These are phyloP conservation scores for Przewalskia tangutica DNA, from an alignment of 257 asterid genomes.

Conservation along the genomic window DNA sequence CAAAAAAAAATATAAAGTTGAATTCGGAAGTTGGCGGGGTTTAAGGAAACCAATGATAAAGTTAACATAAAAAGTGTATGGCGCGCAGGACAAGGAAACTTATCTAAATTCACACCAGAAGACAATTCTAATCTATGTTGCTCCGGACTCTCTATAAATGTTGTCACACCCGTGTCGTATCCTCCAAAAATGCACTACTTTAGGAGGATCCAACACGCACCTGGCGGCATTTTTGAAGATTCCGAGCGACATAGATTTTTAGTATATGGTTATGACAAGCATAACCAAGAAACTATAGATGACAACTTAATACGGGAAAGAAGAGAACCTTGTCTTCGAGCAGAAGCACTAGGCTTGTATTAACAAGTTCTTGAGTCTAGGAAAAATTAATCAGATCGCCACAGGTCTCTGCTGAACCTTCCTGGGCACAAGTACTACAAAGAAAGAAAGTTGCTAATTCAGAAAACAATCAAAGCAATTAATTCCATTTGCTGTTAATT, in stretches of 20 bases:
- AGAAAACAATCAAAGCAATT: conserved; percentile 2
- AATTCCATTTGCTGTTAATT: background rate
- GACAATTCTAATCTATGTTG: background rate
- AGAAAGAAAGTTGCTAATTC: conserved; percentile 15
- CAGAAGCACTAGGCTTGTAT: background rate
- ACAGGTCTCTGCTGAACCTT: conserved; percentile 29
- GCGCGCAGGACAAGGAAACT: background rate
- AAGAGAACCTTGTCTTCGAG: conserved; percentile 6
- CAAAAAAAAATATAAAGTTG: background rate
- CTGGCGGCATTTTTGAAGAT: background rate
- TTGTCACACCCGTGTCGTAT: background rate
- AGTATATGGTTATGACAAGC: background rate
- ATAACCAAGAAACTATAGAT: conserved; percentile 4
- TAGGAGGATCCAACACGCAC: background rate
- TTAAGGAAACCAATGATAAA: background rate
- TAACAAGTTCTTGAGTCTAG: background rate
- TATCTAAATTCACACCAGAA: background rate
- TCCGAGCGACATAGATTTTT: background rate
- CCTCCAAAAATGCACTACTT: background rate
- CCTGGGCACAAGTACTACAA: conserved; percentile 56
- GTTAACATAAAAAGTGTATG: background rate
- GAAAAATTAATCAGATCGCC: background rate
- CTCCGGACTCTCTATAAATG: background rate
- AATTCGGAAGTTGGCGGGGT: background rate
- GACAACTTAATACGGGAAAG: background rate